Evolutionary conservation across 2,329 filamentous ascomycete genomes (phyloP).

Genomic region (Alternaria arborescens): DNA sequence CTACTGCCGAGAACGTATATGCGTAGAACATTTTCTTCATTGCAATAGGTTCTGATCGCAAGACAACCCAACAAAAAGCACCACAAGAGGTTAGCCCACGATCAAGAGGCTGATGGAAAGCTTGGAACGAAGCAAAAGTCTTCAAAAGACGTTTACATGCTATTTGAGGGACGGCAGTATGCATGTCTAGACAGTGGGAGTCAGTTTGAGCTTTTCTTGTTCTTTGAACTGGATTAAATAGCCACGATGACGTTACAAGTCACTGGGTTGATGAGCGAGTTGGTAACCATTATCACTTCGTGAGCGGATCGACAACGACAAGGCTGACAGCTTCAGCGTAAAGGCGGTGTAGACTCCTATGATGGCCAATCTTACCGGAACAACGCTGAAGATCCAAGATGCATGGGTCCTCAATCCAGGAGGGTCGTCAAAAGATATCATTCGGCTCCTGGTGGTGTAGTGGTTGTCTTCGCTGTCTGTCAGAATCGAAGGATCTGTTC

Average conservation of each 20-base stretch:
- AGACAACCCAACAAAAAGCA: neutral
- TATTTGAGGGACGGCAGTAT: too few relatives aligned
- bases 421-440: neutral
- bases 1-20: neutral
- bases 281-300: neutral
- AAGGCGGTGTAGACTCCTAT: constrained; percentile 12
- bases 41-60: too few relatives aligned
- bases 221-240: neutral
- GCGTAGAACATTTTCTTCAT: too few relatives aligned
- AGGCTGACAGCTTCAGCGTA: constrained; percentile 8
- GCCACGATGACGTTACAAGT: neutral
- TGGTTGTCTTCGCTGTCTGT: constrained; percentile 6
- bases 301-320: neutral
- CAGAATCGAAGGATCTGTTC: neutral
- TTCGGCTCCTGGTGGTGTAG: neutral
- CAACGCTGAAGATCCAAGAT: constrained; percentile 4
- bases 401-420: neutral
- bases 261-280: neutral
- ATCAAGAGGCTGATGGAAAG: neutral
- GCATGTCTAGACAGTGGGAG: neutral
- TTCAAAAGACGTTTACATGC: neutral
- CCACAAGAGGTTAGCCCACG: neutral
- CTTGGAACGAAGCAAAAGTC: neutral
- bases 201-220: neutral
- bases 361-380: constrained; percentile 11